Evolutionary conservation across 1,284 basidiomycete species (phyloP), one percentile per base, ranked within the genome.

Genomic region (Violaceomyces palustris): DNA sequence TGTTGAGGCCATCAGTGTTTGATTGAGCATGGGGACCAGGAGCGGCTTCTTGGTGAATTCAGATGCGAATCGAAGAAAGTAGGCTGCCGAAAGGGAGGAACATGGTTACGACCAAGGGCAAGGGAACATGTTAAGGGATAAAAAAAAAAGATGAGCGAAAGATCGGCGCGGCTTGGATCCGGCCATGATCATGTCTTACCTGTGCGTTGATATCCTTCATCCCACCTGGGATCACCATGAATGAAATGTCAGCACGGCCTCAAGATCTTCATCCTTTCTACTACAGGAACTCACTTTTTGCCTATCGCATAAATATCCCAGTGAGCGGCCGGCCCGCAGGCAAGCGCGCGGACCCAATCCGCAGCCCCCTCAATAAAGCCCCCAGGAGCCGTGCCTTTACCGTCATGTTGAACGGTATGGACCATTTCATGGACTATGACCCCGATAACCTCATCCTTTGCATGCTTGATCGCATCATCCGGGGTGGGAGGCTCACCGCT

Each of bases 291-390:
- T n/a, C 59, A 61, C 0, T 3, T 4, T 2, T 40, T 37, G 6
- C 24, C 40, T 0, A 54, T 6, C 15, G 21, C 19, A 35, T 41
- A 15, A 19, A 42, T 32, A 3, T n/a, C 14, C 62, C 62, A 65
- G 22, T 63, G 60, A 10, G 49, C 48, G 14, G 62, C 42, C 0
- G 35, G 43, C 4, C 61, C 15, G 3, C 31, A 23, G 15, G 35
- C 38, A 9, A 35, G 26, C n/a, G 49, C 17, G 14, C 62, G 15
- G 6, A 65, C 40, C 61, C 61, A 65, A 25, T 65, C 62, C 2
- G 62, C 62, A 25, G 64, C 35, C 2, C 62, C 62, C 21, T 65
- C 62, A 10, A 60, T 49, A 1, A 61, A 28, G 1, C 60, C 60
- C 2, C 61, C 56, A 0, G 56, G 57, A 5, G 50, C 35, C 2